Evolutionary conservation across 768 basidiomycete genomes (phyloP).

Genomic region (Udeniomyces megalosporus): DNA sequence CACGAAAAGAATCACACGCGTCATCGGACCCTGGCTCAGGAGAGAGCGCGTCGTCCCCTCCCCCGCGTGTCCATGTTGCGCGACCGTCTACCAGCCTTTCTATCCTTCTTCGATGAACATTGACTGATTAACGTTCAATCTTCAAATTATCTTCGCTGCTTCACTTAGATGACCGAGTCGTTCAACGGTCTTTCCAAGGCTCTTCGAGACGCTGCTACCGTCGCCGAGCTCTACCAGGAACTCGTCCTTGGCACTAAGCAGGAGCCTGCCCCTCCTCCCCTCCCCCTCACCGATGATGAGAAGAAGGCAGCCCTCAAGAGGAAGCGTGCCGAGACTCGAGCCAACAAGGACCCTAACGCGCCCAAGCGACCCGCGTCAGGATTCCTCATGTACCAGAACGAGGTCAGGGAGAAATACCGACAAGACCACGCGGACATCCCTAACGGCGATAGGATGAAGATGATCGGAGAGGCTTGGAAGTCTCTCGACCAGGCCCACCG

Average conservation of each 20-base stretch:
- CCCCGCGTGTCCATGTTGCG: too few species aligned
- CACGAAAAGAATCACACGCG: too few species aligned
- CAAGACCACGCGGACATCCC: slow-evolving; percentile 45
- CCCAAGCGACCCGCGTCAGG: slow-evolving; percentile 86
- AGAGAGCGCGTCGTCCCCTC: too few species aligned
- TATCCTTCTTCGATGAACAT: too few species aligned
- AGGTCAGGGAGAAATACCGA: slow-evolving; percentile 59
- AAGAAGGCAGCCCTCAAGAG: slow-evolving; percentile 35
- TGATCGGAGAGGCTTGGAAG: slow-evolving; percentile 63
- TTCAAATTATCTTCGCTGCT: too few species aligned
- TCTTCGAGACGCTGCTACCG: slow-evolving; percentile 22
- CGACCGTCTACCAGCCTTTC: too few species aligned
- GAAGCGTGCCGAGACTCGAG: slow-evolving; percentile 56
- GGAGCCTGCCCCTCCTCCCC: neutral
- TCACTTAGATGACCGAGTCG: slow-evolving; percentile 25
- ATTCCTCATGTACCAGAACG: slow-evolving; percentile 89
- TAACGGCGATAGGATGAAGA: slow-evolving; percentile 52
- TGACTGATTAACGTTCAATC: too few species aligned
- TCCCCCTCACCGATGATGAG: neutral
- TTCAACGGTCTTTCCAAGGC: slow-evolving; percentile 24
- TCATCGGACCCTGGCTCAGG: too few species aligned
- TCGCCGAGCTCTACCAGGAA: slow-evolving; percentile 21
- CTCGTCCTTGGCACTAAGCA: slow-evolving; percentile 1
- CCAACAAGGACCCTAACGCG: slow-evolving; percentile 72
- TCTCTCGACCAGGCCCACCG: slow-evolving; percentile 51